phyloP scores from a whole-genome alignment of 2,329 filamentous ascomycete species.

The Trichoderma simmonsii region DNA sequence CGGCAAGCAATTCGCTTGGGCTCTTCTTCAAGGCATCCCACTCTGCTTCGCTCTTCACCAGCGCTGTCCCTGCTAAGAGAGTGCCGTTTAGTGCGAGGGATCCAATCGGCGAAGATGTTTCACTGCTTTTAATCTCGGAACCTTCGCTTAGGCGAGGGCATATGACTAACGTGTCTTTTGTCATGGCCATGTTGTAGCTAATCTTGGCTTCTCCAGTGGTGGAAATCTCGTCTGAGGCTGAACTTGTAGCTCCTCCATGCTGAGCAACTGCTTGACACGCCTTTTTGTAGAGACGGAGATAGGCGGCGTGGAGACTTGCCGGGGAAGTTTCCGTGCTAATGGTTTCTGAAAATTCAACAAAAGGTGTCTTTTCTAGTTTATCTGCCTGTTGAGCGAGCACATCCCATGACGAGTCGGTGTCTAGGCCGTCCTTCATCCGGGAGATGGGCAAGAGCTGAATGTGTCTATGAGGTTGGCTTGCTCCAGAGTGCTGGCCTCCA shows the following conservation, averaged over 20 bases:
- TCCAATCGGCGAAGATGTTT: slow-evolving; percentile 38
- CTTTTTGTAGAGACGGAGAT: slow-evolving; percentile 47
- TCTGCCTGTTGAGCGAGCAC: slow-evolving; percentile 43
- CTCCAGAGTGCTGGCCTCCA: slow-evolving; percentile 64
- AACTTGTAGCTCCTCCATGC: slow-evolving; percentile 13
- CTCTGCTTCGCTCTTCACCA: slow-evolving; percentile 58
- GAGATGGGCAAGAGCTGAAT: slow-evolving; percentile 67
- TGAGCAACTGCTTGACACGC: slow-evolving; percentile 40
- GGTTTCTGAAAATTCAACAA: slow-evolving; percentile 42
- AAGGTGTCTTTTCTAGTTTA: slow-evolving; percentile 32
- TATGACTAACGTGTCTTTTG: slow-evolving; percentile 49
- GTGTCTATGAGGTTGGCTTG: slow-evolving; percentile 69
- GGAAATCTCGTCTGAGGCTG: slow-evolving; percentile 25
- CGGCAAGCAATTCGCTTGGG: slow-evolving; percentile 22
- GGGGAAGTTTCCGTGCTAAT: slow-evolving; percentile 36
- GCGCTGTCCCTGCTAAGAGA: slow-evolving; percentile 59
- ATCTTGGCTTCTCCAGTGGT: slow-evolving; percentile 46
- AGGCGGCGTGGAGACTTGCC: slow-evolving; percentile 40
- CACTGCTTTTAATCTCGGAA: slow-evolving; percentile 27
- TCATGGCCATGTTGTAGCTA: slow-evolving; percentile 64
- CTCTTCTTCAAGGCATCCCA: slow-evolving; percentile 50
- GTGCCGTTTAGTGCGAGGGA: slow-evolving; percentile 57
- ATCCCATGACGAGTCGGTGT: slow-evolving; percentile 39
- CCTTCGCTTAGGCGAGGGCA: slow-evolving; percentile 56
- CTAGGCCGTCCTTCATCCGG: slow-evolving; percentile 56